Evolutionary conservation across 345 rosid genomes (phyloP).

Genomic region (Eucalyptus caleyi): DNA sequence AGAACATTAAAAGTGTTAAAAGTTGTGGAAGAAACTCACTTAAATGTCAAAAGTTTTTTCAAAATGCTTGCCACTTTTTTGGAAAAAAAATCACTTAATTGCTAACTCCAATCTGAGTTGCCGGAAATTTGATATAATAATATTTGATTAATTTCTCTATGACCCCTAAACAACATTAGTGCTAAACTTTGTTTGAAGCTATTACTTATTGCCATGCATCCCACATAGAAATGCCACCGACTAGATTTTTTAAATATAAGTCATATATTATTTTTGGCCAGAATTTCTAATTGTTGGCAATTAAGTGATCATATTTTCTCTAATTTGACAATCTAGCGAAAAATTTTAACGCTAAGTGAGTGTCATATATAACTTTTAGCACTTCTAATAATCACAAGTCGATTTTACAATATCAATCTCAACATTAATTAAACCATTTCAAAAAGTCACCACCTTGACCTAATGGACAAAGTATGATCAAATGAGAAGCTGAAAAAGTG

Average conservation of each 20-base stretch:
- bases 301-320: no score
- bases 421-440: background rate
- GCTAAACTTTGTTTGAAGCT: no score
- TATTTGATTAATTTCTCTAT: no score
- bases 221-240: no score
- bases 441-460: background rate
- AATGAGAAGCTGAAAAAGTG: background rate
- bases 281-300: no score
- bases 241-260: no score
- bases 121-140: rapidly evolving
- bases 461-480: background rate
- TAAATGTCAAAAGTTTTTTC: rapidly evolving
- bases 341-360: rapidly evolving
- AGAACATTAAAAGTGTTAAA: rapidly evolving
- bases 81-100: no score
- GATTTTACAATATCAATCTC: background rate
- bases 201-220: no score
- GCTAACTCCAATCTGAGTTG: rapidly evolving
- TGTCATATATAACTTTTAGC: no score
- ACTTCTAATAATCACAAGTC: rapidly evolving
- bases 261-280: no score
- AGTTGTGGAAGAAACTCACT: rapidly evolving
- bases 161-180: no score
- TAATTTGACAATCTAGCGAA: no score
- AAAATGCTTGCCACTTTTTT: rapidly evolving